Evolutionary conservation across 805 yeast species (phyloP).

Genomic region (Saturnispora quitensis): DNA sequence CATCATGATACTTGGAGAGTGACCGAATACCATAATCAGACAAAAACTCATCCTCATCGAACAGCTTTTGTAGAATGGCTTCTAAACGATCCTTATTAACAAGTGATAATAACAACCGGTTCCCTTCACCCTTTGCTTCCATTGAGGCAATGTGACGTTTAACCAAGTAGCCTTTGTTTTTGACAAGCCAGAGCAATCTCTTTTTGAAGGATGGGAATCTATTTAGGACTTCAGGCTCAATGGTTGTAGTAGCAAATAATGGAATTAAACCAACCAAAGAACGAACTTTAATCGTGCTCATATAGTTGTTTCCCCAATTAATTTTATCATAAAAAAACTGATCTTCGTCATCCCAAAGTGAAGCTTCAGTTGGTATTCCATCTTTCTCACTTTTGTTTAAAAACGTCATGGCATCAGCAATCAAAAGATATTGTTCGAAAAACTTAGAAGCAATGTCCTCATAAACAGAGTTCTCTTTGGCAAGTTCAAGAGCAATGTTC

Average conservation of each 20-base stretch:
- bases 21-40: slow-evolving; percentile 84
- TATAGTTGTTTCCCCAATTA: slow-evolving; percentile 60
- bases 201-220: slow-evolving; percentile 76
- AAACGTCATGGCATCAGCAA: slow-evolving; percentile 90
- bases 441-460: slow-evolving; percentile 92
- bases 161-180: slow-evolving; percentile 58
- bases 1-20: slow-evolving; percentile 74
- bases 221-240: slow-evolving; percentile 74
- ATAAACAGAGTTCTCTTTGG: slow-evolving; percentile 75
- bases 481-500: slow-evolving; percentile 83
- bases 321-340: slow-evolving; percentile 88
- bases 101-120: slow-evolving; percentile 66
- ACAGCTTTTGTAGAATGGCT: slow-evolving; percentile 68
- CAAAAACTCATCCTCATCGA: slow-evolving; percentile 79
- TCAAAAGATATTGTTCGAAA: slow-evolving; percentile 83
- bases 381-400: slow-evolving; percentile 30
- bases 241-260: slow-evolving; percentile 75
- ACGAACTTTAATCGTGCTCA: slow-evolving; percentile 70
- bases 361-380: slow-evolving; percentile 37
- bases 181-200: slow-evolving; percentile 76
- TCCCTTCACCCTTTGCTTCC: slow-evolving; percentile 70
- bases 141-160: slow-evolving; percentile 81
- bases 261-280: slow-evolving; percentile 91
- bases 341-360: slow-evolving; percentile 86
- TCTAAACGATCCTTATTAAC: slow-evolving; percentile 72